Evolutionary conservation across 2,329 filamentous ascomycete species (phyloP).

Genomic region (Pyricularia grisea): DNA sequence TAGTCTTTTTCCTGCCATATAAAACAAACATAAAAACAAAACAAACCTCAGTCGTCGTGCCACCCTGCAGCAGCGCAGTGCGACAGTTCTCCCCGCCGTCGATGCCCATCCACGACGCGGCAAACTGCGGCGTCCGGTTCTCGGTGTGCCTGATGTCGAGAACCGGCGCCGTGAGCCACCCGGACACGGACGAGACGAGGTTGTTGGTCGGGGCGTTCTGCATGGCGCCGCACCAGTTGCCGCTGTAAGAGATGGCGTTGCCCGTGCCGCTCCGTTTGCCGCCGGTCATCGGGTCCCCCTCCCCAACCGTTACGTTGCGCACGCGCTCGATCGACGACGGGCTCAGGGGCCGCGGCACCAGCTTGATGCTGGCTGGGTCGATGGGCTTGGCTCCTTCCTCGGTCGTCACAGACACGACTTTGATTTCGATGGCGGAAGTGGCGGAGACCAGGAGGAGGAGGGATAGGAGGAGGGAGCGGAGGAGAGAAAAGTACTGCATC

Average conservation of each 20-base stretch:
- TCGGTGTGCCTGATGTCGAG: conserved; percentile 12
- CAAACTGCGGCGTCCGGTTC: conserved; percentile 14
- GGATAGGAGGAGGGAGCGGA: background rate
- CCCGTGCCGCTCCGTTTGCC: background rate
- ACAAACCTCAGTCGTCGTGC: conserved; percentile 13
- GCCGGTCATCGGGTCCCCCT: too few relatives aligned
- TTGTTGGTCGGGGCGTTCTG: conserved; percentile 12
- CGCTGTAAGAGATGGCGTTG: background rate
- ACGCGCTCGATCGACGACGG: background rate
- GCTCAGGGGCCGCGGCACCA: background rate
- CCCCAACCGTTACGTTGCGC: background rate
- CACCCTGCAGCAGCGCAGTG: conserved; percentile 18
- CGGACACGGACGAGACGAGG: conserved; percentile 13
- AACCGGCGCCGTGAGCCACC: conserved; percentile 17
- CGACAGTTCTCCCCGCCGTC: conserved; percentile 19
- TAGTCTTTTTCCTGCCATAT: background rate
- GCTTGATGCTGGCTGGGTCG: conserved; percentile 3
- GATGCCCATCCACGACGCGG: conserved; percentile 20
- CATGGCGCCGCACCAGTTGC: conserved; percentile 18
- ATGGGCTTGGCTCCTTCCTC: background rate
- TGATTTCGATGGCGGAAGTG: background rate
- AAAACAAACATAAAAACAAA: too few relatives aligned
- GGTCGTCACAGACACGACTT: background rate
- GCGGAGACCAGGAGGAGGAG: background rate
- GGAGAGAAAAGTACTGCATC: background rate